Conservation (phyloP, 176 grass and related monocot species). For the Musa beccarii region DNA sequence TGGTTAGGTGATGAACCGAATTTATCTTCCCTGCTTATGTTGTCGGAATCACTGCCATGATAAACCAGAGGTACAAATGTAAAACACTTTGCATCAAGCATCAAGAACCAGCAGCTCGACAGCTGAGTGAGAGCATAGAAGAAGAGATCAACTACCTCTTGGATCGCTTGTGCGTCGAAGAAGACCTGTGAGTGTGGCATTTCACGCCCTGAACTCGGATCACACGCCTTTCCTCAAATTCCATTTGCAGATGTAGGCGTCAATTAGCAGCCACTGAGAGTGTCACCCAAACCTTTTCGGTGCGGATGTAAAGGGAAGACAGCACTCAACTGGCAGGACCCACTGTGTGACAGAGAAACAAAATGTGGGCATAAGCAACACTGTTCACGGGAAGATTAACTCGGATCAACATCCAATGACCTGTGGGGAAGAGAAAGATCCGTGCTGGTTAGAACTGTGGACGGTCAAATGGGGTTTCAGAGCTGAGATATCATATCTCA, state of each 20-base stretch:
- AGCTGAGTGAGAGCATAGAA: no score
- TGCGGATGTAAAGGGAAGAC: slow-evolving; percentile 1
- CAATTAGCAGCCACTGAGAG: not conserved
- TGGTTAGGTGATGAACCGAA: slow-evolving; percentile 33
- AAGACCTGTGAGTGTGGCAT: not conserved
- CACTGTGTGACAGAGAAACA: not conserved
- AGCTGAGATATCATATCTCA: no score
- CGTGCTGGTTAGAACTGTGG: no score
- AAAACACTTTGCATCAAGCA: not conserved
- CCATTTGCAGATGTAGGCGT: not conserved
- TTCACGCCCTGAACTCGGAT: not conserved
- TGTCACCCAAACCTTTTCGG: not conserved
- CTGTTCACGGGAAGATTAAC: not conserved
- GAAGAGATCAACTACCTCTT: not conserved
- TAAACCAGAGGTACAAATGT: not conserved
- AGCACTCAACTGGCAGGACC: not conserved
- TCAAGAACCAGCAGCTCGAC: not conserved
- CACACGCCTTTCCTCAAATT: not conserved
- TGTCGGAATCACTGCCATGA: slow-evolving; percentile 55
- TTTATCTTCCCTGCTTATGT: slow-evolving; percentile 25
- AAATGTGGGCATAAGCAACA: not conserved
- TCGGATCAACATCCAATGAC: not conserved
- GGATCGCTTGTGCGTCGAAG: slow-evolving; percentile 1
- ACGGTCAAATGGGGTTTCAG: no score
- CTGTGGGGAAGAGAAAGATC: not conserved